A percentile compares a stretch with the other conserved stretches of the same genome.
Conservation (phyloP, 257 asterid species). For the Leonotis leonurus region DNA sequence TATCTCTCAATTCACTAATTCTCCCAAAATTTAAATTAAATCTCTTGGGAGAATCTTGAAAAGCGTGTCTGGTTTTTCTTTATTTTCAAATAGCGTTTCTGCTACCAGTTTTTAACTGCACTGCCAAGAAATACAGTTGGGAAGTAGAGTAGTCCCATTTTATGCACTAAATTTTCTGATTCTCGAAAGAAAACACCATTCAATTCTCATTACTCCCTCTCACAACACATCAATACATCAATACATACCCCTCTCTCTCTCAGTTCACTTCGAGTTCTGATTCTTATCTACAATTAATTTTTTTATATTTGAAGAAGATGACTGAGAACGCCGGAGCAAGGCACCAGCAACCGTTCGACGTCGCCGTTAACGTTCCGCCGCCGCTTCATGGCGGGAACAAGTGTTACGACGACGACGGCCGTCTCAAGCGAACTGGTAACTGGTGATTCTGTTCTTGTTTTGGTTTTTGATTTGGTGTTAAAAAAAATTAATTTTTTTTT, state of each 20-base stretch:
- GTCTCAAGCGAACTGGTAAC: slow-evolving; percentile 40
- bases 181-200: neutral
- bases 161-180: slow-evolving; percentile 17
- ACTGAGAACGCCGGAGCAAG: slow-evolving; percentile 21
- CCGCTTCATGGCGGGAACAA: slow-evolving; percentile 29
- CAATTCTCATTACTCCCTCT: slow-evolving; percentile 12
- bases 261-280: neutral
- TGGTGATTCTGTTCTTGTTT: neutral
- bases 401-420: slow-evolving; percentile 46
- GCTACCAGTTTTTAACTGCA: slow-evolving; percentile 17
- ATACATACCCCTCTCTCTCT: neutral
- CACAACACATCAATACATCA: neutral
- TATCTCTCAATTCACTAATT: neutral
- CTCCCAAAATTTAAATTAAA: neutral
- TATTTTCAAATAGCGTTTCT: slow-evolving; percentile 2
- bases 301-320: slow-evolving; percentile 32
- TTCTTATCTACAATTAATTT: neutral
- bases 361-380: slow-evolving; percentile 27
- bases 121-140: slow-evolving; percentile 21
- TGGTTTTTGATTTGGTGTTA: neutral
- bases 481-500: neutral
- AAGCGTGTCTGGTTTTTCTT: slow-evolving; percentile 14
- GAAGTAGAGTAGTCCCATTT: neutral
- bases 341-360: slow-evolving; percentile 43
- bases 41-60: slow-evolving; percentile 5